Percentiles rank a stretch among this genome's conserved stretches.
These are phyloP conservation scores for Xylaria venustula DNA, from an alignment of 495 filamentous ascomycete species.

Conservation along the genomic window DNA sequence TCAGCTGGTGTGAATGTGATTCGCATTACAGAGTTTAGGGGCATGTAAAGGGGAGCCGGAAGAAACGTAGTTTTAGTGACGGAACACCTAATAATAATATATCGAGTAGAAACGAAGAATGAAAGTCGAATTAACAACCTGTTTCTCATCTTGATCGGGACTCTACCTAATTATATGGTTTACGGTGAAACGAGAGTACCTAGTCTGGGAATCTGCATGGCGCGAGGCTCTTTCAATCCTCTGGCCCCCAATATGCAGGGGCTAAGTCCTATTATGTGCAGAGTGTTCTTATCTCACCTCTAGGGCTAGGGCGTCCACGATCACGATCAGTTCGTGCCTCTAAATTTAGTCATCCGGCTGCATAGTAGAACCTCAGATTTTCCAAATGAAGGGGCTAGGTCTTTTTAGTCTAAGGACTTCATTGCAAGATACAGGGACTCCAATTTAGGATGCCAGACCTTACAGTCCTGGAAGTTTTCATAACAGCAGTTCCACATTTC, in stretches of 20 bases:
- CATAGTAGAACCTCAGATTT: not conserved
- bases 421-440: too few species aligned
- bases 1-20: not conserved
- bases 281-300: slow-evolving; percentile 3
- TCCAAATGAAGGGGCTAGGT: not conserved
- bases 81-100: not conserved
- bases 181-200: not conserved
- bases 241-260: slow-evolving; percentile 1
- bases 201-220: not conserved
- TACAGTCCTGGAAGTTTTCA: too few species aligned
- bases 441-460: too few species aligned
- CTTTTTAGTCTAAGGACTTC: too few species aligned
- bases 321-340: not conserved
- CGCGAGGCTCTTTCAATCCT: slow-evolving; percentile 3
- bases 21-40: not conserved
- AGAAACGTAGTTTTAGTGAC: not conserved
- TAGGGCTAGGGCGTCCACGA: not conserved
- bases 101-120: slow-evolving; percentile 2
- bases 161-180: not conserved
- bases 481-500: too few species aligned
- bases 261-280: slow-evolving; percentile 1
- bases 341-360: not conserved
- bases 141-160: slow-evolving; percentile 1
- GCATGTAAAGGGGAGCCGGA: not conserved
- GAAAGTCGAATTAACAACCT: not conserved